Evolutionary conservation across 257 asterid genomes (phyloP).

Genomic region (Cordia subcordata): DNA sequence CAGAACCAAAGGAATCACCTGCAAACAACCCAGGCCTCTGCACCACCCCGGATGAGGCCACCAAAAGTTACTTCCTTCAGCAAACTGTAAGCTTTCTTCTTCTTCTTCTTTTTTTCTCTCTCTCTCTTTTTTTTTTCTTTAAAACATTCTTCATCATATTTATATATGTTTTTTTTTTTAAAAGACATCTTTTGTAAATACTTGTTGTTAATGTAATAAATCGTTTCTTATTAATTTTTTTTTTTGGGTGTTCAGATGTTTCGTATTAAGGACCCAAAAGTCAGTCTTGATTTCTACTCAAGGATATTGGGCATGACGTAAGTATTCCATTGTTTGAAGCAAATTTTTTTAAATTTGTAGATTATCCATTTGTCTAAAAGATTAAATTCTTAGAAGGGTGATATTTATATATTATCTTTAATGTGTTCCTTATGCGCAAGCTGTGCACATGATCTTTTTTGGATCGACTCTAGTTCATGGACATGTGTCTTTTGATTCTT

Average conservation of each 20-base stretch:
- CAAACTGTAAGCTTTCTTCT: constrained; percentile 58
- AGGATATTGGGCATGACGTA: constrained; percentile 91
- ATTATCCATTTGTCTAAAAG: no score
- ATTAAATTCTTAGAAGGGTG: no score
- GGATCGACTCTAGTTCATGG: no score
- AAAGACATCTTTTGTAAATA: no score
- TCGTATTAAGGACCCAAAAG: constrained; percentile 89
- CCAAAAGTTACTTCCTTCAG: constrained; percentile 79
- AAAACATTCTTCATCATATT: not conserved
- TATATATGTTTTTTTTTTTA: not conserved
- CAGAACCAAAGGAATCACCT: constrained; percentile 71
- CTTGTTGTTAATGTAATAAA: constrained; percentile 12
- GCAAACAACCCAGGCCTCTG: constrained; percentile 79
- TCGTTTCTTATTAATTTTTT: constrained; percentile 10
- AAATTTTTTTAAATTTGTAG: not conserved
- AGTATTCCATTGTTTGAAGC: constrained; percentile 30
- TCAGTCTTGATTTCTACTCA: constrained; percentile 92
- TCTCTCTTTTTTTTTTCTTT: no score
- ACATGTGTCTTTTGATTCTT: no score
- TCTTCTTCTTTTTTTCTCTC: not conserved
- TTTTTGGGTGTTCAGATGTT: constrained; percentile 57
- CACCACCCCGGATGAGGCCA: constrained; percentile 59
- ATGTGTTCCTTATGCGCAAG: no score
- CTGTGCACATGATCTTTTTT: no score
- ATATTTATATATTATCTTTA: no score